Percentiles rank a stretch among this genome's conserved stretches.
phyloP scores from a whole-genome alignment of 2,329 filamentous ascomycete species.

The Immersiporthe knoxdaviesiana region DNA sequence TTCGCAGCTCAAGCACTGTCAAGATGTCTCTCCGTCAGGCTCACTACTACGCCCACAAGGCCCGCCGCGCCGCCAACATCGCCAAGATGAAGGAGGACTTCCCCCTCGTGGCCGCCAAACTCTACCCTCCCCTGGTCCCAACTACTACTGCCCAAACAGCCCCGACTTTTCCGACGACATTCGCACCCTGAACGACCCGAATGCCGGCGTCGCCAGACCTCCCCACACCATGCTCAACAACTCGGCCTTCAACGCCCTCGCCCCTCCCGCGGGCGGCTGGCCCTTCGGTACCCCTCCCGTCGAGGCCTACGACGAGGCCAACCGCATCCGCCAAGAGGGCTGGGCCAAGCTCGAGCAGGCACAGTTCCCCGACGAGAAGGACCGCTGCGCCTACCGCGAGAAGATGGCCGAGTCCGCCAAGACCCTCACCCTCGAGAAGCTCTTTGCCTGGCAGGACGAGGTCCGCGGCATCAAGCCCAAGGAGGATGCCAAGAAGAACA shows the following conservation, averaged over 20 bases:
- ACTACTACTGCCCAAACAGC: background rate
- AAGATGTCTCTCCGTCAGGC: background rate
- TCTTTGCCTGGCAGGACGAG: background rate
- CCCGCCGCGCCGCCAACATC: no score
- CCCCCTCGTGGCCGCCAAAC: background rate
- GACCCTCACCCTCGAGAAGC: background rate
- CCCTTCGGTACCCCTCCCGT: background rate
- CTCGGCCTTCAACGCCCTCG: background rate
- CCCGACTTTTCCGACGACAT: background rate
- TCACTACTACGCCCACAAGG: background rate
- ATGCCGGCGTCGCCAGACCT: no score
- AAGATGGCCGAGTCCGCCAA: background rate
- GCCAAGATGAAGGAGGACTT: background rate
- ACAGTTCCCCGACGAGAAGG: background rate
- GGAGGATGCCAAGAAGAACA: background rate
- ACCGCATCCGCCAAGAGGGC: background rate
- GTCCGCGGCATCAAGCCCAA: background rate
- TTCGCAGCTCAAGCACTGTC: background rate
- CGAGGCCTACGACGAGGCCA: background rate
- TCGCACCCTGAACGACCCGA: no score
- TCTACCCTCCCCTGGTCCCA: background rate
- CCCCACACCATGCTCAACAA: no score
- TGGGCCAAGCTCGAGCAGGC: background rate
- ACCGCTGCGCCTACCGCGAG: background rate
- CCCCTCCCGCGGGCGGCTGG: background rate